Conservation (phyloP, 169 alveolate species). For the Cardiosporidium cionae region DNA sequence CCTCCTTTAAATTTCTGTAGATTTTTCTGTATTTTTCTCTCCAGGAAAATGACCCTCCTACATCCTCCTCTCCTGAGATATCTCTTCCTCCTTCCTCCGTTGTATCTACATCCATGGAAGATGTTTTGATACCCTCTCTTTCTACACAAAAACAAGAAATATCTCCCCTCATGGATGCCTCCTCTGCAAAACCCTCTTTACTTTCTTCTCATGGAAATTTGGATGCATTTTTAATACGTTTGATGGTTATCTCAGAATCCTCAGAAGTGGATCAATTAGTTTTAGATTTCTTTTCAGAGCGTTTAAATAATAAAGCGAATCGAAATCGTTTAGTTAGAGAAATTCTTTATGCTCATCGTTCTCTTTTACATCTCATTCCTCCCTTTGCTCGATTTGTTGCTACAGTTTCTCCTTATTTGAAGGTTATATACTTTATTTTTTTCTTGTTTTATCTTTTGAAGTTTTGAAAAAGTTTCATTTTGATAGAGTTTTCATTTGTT, state of each 20-base stretch:
- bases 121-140: not conserved
- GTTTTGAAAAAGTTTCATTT: too few species aligned
- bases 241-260: not conserved
- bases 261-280: not conserved
- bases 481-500: too few species aligned
- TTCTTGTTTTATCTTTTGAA: too few species aligned
- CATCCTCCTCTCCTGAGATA: not conserved
- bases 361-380: slow-evolving; percentile 9
- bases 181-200: not conserved
- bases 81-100: not conserved
- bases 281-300: slow-evolving; percentile 3
- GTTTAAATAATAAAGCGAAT: not conserved
- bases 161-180: not conserved
- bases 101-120: not conserved
- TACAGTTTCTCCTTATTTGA: not conserved
- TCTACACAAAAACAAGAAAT: not conserved
- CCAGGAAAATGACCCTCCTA: not conserved
- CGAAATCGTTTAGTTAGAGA: not conserved
- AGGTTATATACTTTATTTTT: too few species aligned
- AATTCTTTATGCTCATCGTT: not conserved
- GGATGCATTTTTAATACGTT: not conserved
- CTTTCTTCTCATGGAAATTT: not conserved
- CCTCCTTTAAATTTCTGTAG: not conserved
- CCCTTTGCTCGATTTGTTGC: slow-evolving; percentile 11
- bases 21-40: not conserved